Evolutionary conservation across 2,329 filamentous ascomycete genomes (phyloP).

Genomic region (Arthrobotrys megalospora): DNA sequence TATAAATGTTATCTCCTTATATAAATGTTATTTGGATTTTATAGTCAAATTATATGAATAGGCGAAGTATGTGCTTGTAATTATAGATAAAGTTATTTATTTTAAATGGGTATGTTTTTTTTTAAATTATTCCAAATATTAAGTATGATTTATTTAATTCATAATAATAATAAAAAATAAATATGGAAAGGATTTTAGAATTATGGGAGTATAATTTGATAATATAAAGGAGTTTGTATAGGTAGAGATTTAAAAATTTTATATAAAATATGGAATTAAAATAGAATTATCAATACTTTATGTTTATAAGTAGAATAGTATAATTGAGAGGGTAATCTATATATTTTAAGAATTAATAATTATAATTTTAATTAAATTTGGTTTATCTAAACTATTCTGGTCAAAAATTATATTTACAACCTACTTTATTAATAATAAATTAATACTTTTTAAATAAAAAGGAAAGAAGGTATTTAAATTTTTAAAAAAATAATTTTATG

Average conservation of each 20-base stretch:
- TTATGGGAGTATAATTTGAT: no score
- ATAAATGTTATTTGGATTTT: no score
- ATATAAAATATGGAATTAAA: background rate
- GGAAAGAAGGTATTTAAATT: no score
- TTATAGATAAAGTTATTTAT: constrained; percentile 53
- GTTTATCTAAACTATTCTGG: background rate
- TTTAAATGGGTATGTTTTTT: constrained; percentile 25
- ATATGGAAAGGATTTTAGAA: no score
- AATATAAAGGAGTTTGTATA: no score
- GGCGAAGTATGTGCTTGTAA: constrained; percentile 58
- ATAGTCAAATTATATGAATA: constrained; percentile 60
- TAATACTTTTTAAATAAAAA: no score
- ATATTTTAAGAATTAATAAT: background rate
- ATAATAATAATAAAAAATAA: no score
- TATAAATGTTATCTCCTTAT: no score
- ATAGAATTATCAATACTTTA: constrained; percentile 1
- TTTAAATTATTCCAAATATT: no score
- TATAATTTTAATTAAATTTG: background rate
- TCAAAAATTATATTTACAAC: constrained; percentile 28
- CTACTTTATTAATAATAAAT: no score
- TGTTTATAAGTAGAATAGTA: constrained; percentile 61
- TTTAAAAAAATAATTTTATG: no score
- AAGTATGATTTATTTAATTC: no score
- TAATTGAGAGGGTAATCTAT: constrained; percentile 62
- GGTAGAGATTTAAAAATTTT: background rate